Conservation (phyloP, 805 yeast species). For the Wickerhamiella galacta region DNA sequence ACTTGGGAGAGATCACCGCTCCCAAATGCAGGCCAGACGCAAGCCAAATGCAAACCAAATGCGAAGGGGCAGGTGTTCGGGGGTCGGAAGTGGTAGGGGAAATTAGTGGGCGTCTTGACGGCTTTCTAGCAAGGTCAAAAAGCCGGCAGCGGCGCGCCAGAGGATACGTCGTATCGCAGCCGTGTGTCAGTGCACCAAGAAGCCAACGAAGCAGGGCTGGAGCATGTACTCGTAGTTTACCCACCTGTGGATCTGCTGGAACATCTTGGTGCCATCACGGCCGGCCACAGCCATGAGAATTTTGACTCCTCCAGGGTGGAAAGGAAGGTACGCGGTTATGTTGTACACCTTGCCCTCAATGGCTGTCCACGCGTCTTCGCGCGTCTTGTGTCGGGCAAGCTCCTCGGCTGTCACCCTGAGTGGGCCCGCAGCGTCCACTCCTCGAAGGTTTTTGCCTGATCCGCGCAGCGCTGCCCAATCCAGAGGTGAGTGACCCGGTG, state of each 20-base stretch:
- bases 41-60: background rate
- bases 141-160: no score
- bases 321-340: conserved; percentile 64
- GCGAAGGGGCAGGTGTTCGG: background rate
- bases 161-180: no score
- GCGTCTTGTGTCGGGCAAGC: conserved; percentile 37
- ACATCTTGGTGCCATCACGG: conserved; percentile 58
- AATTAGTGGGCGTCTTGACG: no score
- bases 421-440: conserved; percentile 13
- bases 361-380: conserved; percentile 74
- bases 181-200: conserved; percentile 18
- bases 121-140: no score
- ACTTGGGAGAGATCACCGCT: no score
- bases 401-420: conserved; percentile 32
- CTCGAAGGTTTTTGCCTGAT: conserved; percentile 30
- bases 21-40: no score
- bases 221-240: conserved; percentile 73
- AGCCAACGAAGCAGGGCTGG: conserved; percentile 63
- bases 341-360: conserved; percentile 71
- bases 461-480: conserved; percentile 62
- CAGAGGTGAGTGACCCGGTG: conserved; percentile 71
- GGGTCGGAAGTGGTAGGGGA: background rate
- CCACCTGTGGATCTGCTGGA: conserved; percentile 54
- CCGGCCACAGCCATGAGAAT: conserved; percentile 72
- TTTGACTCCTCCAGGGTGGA: conserved; percentile 85